Evolutionary conservation across 345 rosid genomes (phyloP).

Genomic region (Lumnitzera littorea): DNA sequence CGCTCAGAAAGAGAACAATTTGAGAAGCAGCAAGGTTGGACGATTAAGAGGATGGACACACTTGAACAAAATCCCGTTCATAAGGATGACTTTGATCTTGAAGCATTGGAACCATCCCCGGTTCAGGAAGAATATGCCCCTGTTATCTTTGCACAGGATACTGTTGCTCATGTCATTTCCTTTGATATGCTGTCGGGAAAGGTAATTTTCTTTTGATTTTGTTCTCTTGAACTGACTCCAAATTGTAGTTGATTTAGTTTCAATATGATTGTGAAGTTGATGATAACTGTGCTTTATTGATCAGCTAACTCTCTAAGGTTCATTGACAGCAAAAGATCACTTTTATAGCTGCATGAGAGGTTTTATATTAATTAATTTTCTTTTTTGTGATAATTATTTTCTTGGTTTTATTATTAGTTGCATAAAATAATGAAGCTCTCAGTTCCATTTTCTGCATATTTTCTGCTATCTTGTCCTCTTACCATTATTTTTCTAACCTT

Average conservation of each 20-base stretch:
- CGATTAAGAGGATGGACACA: slow-evolving; percentile 74
- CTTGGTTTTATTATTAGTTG: no score
- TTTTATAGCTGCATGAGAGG: no score
- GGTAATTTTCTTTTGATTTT: slow-evolving; percentile 28
- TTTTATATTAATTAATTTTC: no score
- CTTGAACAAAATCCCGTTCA: slow-evolving; percentile 69
- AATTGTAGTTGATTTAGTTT: no score
- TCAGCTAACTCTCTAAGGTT: no score
- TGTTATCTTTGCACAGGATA: slow-evolving; percentile 98
- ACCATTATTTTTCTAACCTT: no score
- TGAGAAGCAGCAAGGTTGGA: slow-evolving; percentile 94
- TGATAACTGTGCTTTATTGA: no score
- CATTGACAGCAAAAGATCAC: no score
- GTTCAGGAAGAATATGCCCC: slow-evolving; percentile 93
- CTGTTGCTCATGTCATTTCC: slow-evolving; percentile 80
- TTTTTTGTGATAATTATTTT: no score
- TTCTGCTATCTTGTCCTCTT: not conserved
- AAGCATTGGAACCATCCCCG: slow-evolving; percentile 68
- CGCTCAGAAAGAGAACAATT: slow-evolving; percentile 85
- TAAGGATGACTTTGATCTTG: slow-evolving; percentile 58
- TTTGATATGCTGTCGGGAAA: slow-evolving; percentile 92
- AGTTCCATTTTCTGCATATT: slow-evolving; percentile 6
- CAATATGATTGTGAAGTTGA: no score
- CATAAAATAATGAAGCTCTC: no score
- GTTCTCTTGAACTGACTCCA: no score